Evolutionary conservation across 2,329 filamentous ascomycete genomes (phyloP).

Genomic region (Ceratocystiopsis brevicomis): DNA sequence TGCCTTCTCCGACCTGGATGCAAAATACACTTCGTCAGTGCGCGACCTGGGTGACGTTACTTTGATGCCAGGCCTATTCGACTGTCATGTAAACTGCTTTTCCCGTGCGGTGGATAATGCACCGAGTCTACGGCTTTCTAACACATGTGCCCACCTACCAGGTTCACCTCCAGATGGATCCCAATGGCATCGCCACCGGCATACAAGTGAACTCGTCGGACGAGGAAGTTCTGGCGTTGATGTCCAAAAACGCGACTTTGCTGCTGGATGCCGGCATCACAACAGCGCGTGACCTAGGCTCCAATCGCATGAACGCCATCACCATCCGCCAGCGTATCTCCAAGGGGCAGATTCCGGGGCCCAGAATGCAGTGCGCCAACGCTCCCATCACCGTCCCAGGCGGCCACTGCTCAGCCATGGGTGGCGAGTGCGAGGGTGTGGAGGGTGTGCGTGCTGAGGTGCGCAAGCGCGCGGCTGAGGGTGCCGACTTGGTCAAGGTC

Average conservation of each 20-base stretch:
- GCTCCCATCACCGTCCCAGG: conserved; percentile 7
- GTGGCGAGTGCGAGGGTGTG: conserved; percentile 4
- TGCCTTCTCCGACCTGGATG: not conserved
- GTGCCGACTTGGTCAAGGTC: conserved; percentile 7
- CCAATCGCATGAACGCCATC: conserved; percentile 1
- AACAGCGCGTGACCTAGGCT: conserved; percentile 7
- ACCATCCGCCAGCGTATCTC: conserved; percentile 3
- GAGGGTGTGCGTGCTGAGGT: conserved; percentile 6
- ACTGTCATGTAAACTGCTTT: conserved; percentile 6
- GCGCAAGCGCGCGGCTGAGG: conserved; percentile 5
- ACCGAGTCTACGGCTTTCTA: no score
- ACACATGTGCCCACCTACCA: not conserved
- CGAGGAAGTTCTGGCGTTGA: conserved; percentile 5
- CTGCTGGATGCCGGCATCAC: conserved; percentile 8
- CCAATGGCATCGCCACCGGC: not conserved
- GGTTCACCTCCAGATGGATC: conserved; percentile 5
- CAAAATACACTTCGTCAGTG: not conserved
- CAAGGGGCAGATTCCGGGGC: conserved; percentile 4
- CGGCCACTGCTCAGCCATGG: conserved; percentile 6
- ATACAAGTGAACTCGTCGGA: not conserved
- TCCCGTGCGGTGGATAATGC: no score
- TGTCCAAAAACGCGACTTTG: conserved; percentile 5
- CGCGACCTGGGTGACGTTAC: conserved; percentile 7
- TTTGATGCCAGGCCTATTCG: conserved; percentile 7
- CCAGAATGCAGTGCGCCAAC: conserved; percentile 7